Evolutionary conservation across 371 early-diverging fungal genomes (phyloP).

Genomic region (Rhizomucor pusillus): DNA sequence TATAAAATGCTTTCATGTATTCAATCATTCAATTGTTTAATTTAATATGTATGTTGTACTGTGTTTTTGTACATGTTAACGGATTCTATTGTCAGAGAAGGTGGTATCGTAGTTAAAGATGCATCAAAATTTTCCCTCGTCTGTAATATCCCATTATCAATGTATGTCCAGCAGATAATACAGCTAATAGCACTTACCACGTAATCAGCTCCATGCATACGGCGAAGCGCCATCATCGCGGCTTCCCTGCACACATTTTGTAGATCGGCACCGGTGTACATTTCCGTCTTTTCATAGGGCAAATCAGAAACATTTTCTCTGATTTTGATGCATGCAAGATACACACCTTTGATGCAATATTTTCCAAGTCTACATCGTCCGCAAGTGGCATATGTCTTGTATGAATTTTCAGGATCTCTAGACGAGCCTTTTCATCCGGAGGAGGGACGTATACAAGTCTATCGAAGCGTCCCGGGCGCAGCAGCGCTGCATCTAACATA

Average conservation of each 20-base stretch:
- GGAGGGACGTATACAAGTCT: slow-evolving; percentile 89
- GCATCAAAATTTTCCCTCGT: too few relatives aligned
- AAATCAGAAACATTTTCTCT: neutral
- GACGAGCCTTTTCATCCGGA: slow-evolving; percentile 79
- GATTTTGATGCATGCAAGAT: neutral
- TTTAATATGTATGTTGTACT: too few relatives aligned
- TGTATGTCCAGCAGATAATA: too few relatives aligned
- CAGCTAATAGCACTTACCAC: slow-evolving; percentile 36
- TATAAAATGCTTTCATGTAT: too few relatives aligned
- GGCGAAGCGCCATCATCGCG: slow-evolving; percentile 79
- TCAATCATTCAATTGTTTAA: too few relatives aligned
- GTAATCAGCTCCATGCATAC: slow-evolving; percentile 30
- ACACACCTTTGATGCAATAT: slow-evolving; percentile 60
- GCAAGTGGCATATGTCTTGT: slow-evolving; percentile 77
- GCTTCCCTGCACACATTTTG: slow-evolving; percentile 97
- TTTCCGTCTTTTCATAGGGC: slow-evolving; percentile 55
- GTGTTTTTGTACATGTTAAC: too few relatives aligned
- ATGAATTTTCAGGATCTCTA: slow-evolving; percentile 84
- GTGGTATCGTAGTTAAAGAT: too few relatives aligned
- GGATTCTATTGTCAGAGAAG: too few relatives aligned
- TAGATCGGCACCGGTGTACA: slow-evolving; percentile 97
- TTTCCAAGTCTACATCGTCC: slow-evolving; percentile 67
- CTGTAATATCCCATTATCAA: too few relatives aligned
- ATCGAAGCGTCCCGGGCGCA: slow-evolving; percentile 97
- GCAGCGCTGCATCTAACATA: slow-evolving; percentile 89